Percentiles rank a stretch among this genome's conserved stretches.
phyloP scores from a whole-genome alignment of 495 filamentous ascomycete species.

The Darksidea phi region DNA sequence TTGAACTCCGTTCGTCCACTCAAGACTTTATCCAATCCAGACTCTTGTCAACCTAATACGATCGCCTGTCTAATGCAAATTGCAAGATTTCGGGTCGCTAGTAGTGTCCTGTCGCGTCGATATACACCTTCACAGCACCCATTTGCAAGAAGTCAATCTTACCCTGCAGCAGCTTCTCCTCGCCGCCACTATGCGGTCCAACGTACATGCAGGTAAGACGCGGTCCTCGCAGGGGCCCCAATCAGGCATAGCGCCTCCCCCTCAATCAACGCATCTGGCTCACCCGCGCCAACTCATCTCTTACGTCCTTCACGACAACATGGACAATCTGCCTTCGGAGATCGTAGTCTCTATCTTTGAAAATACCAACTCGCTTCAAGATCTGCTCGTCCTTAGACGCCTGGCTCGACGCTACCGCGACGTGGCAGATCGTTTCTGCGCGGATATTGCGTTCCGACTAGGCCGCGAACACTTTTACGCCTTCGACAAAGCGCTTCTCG shows the following conservation, averaged over 20 bases:
- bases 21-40: conserved; percentile 4
- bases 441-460: not conserved
- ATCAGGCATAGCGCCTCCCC: too few species aligned
- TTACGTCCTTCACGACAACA: not conserved
- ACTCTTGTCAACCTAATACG: conserved; percentile 44
- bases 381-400: not conserved
- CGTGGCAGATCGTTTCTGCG: not conserved
- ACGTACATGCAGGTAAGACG: conserved; percentile 39
- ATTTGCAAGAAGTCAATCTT: conserved; percentile 47
- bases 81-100: conserved; percentile 46
- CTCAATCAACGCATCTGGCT: too few species aligned
- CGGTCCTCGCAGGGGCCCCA: too few species aligned
- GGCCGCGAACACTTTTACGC: not conserved
- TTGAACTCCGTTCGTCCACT: not conserved
- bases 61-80: conserved; percentile 39
- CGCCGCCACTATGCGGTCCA: conserved; percentile 43
- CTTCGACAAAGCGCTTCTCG: not conserved
- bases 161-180: conserved; percentile 42
- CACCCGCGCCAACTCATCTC: not conserved
- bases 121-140: conserved; percentile 44
- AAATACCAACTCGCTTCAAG: not conserved
- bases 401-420: not conserved
- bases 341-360: not conserved
- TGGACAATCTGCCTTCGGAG: not conserved
- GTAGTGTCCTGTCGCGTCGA: conserved; percentile 47